Base-by-base conservation (phyloP, 352 stramenopile genomes). In the Phytophthora hybrid region DNA sequence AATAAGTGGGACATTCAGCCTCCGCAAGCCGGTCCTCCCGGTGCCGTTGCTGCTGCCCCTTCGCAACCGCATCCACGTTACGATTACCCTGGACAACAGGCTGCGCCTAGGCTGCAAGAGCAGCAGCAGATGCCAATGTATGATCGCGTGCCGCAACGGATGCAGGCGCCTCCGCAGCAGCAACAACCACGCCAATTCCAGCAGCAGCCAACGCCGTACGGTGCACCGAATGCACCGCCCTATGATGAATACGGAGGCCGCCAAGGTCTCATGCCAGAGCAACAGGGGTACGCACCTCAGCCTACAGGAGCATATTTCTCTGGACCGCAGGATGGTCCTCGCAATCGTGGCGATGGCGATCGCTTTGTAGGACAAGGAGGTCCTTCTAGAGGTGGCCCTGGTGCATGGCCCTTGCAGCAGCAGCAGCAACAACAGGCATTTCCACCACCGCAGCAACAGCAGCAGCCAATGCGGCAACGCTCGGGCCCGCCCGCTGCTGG, bases 1-100 rank as follows among this genome's bases (percentile, higher is more conserved):
- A 80, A 80, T 21, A 82, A 82, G 41, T 82, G 76, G 76, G 76
- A 82, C 18, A 77, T 82, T 21, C 67, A 82, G 51, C 67, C 72
- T 14, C 71, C 60, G 11, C 74, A 81, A 54, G 68, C 66, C 23
- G 57, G 52, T 23, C 67, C 72, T 68, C 59, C 63, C 66, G 47
- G 39, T 46, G 60, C 65, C 37, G 56, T 60, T 59, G 49, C 66
- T 56, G 49, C 57, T 71, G 71, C 55, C 3, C 56, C 71, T 56
- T 26, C 68, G 19, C 66, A 76, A 52, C 59, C 63, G 59, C 69
- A 71, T 54, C 67, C 71, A 39, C 76, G 72, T 68, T 82, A 78
- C 64, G 72, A 82, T 55, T 79, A 73, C 56, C 21, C 76, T 79
- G 71, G 71, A 70, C 75, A 76, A 52, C 71, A 74, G 55, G 53